phyloP scores from a whole-genome alignment of 441 rosid genomes.

The Iberis amara region DNA sequence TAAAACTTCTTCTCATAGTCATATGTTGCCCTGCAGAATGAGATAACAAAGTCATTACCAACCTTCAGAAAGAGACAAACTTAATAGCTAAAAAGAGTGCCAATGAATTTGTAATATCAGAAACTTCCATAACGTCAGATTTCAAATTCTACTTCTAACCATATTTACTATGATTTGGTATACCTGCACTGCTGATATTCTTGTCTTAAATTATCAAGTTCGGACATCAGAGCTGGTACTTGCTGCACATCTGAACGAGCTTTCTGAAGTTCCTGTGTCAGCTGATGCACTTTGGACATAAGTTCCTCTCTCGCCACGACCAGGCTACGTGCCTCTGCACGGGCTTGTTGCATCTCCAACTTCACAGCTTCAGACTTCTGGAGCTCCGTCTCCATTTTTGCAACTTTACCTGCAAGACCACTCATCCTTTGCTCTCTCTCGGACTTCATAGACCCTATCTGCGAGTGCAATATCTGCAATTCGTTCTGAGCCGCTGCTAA shows the following conservation, averaged over 20 bases:
- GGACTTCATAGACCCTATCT: constrained; percentile 60
- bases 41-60: constrained; percentile 15
- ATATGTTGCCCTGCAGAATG: constrained; percentile 61
- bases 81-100: background rate
- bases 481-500: constrained; percentile 89
- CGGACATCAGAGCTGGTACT: constrained; percentile 65
- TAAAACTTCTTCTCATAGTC: constrained; percentile 85
- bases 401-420: constrained; percentile 57
- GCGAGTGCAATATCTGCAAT: constrained; percentile 67
- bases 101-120: background rate
- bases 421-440: constrained; percentile 81
- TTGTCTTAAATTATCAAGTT: constrained; percentile 76
- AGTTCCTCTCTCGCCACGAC: constrained; percentile 73
- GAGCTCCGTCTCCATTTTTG: constrained; percentile 74
- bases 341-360: constrained; percentile 71
- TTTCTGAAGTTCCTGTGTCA: constrained; percentile 71
- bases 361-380: constrained; percentile 62
- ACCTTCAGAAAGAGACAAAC: constrained; percentile 5
- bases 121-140: background rate
- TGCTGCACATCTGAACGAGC: constrained; percentile 73
- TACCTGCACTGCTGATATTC: constrained; percentile 95
- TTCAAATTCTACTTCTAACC: background rate
- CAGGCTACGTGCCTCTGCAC: constrained; percentile 66
- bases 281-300: constrained; percentile 63
- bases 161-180: no score